These are phyloP conservation scores for Mycocalia duriaeana DNA, from an alignment of 1,284 basidiomycete species.

Conservation along the genomic window DNA sequence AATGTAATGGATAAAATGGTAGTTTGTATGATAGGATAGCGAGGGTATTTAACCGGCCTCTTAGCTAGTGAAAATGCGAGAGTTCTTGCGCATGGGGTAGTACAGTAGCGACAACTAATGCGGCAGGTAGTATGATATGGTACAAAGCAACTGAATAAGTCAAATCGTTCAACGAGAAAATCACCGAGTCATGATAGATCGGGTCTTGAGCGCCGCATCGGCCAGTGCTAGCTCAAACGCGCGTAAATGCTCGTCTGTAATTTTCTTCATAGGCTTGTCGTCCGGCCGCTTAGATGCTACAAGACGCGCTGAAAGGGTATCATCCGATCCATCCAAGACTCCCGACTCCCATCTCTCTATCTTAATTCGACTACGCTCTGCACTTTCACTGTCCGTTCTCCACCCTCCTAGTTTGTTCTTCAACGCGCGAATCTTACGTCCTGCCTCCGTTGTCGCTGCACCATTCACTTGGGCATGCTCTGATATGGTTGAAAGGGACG, in stretches of 20 bases:
- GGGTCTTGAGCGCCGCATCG: constrained; percentile 68
- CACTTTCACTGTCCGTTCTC: constrained; percentile 75
- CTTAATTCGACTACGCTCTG: constrained; percentile 65
- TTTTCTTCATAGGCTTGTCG: constrained; percentile 54
- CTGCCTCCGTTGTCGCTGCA: constrained; percentile 76
- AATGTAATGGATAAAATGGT: constrained; percentile 43
- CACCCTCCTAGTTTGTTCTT: constrained; percentile 78
- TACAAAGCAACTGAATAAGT: neutral
- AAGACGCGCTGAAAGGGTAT: constrained; percentile 23
- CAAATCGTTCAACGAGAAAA: constrained; percentile 4
- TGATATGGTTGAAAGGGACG: constrained; percentile 73
- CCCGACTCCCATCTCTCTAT: constrained; percentile 78
- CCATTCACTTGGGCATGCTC: constrained; percentile 82
- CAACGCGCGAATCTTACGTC: constrained; percentile 73
- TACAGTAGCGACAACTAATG: constrained; percentile 20
- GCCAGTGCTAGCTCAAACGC: constrained; percentile 67
- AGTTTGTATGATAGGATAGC: constrained; percentile 1
- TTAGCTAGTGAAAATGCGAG: constrained; percentile 2
- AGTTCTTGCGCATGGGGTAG: constrained; percentile 7
- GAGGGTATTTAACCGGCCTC: constrained; percentile 4
- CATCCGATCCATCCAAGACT: constrained; percentile 35
- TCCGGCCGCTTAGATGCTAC: constrained; percentile 42
- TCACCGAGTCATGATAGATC: constrained; percentile 67
- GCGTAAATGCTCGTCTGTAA: constrained; percentile 69
- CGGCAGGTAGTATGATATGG: constrained; percentile 7